Percentiles rank a stretch among this genome's conserved stretches.
Conservation (phyloP, 495 filamentous ascomycete genomes). For the Trichoderma virens region DNA sequence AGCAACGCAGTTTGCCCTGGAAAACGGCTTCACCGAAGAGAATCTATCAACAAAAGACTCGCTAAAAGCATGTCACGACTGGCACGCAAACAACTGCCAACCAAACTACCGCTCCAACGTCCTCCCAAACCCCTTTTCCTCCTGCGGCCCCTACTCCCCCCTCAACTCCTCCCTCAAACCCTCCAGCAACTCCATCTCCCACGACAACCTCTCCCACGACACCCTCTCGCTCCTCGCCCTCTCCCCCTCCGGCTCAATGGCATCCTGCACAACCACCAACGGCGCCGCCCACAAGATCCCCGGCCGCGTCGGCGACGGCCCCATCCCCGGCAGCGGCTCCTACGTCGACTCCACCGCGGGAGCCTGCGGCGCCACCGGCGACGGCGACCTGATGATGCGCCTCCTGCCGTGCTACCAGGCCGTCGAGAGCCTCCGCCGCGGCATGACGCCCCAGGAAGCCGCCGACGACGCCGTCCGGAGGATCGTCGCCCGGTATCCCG, state of each 20-base stretch:
- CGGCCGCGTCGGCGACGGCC: constrained; percentile 40
- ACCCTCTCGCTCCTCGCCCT: constrained; percentile 43
- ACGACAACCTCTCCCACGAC: constrained; percentile 26
- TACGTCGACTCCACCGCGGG: constrained; percentile 44
- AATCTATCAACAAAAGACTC: constrained; percentile 30
- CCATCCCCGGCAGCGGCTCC: constrained; percentile 39
- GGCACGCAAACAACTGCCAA: constrained; percentile 29
- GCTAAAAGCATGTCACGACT: constrained; percentile 26
- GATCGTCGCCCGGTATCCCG: constrained; percentile 38
- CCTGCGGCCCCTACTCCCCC: constrained; percentile 36
- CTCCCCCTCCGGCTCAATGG: constrained; percentile 29
- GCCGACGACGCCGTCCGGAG: constrained; percentile 37
- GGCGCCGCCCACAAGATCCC: constrained; percentile 40
- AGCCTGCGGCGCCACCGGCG: constrained; percentile 42
- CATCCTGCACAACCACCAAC: constrained; percentile 41
- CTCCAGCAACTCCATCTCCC: constrained; percentile 3
- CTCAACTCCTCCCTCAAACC: background rate
- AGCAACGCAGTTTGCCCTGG: constrained; percentile 36
- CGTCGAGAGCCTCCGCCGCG: constrained; percentile 37
- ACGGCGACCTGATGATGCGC: constrained; percentile 46
- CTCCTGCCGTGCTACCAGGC: constrained; percentile 44
- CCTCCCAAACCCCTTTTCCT: constrained; percentile 23
- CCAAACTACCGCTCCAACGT: constrained; percentile 37
- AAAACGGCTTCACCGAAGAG: constrained; percentile 35
- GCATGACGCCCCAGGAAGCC: constrained; percentile 32